Conservation (phyloP, 2,329 filamentous ascomycete species). For the Dactylella cylindrospora region DNA sequence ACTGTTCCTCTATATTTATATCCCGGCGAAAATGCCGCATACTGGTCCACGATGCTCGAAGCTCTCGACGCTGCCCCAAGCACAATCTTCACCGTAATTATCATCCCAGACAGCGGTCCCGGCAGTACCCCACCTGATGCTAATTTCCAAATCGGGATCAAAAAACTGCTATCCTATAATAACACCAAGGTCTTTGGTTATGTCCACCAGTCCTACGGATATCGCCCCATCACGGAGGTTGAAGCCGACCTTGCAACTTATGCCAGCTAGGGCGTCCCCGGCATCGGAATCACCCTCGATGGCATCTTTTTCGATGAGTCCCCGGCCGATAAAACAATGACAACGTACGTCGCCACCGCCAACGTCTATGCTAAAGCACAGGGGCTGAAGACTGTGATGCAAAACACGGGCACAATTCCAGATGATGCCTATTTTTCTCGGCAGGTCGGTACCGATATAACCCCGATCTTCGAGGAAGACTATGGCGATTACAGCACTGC, state of each 20-base stretch:
- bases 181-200: slow-evolving; percentile 30
- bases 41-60: slow-evolving; percentile 18
- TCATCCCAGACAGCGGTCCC: slow-evolving; percentile 26
- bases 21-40: slow-evolving; percentile 16
- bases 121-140: slow-evolving; percentile 10
- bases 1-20: slow-evolving; percentile 27
- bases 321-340: slow-evolving; percentile 2
- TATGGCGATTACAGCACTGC: slow-evolving; percentile 13
- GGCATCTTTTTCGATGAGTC: slow-evolving; percentile 41
- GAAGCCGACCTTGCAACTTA: slow-evolving; percentile 20
- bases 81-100: slow-evolving; percentile 28
- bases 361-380: slow-evolving; percentile 29
- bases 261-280: slow-evolving; percentile 13
- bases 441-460: slow-evolving; percentile 28
- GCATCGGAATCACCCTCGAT: slow-evolving; percentile 22
- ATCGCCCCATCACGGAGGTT: not conserved
- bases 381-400: slow-evolving; percentile 15
- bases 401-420: slow-evolving; percentile 27
- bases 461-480: slow-evolving; percentile 20
- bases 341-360: slow-evolving; percentile 13
- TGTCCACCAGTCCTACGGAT: slow-evolving; percentile 31
- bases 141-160: slow-evolving; percentile 36
- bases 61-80: slow-evolving; percentile 21
- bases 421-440: slow-evolving; percentile 21
- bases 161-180: slow-evolving; percentile 28